Percentiles rank a stretch among this genome's conserved stretches.
phyloP scores from a whole-genome alignment of 2,329 filamentous ascomycete species.

The Sporothrix variecibatus region DNA sequence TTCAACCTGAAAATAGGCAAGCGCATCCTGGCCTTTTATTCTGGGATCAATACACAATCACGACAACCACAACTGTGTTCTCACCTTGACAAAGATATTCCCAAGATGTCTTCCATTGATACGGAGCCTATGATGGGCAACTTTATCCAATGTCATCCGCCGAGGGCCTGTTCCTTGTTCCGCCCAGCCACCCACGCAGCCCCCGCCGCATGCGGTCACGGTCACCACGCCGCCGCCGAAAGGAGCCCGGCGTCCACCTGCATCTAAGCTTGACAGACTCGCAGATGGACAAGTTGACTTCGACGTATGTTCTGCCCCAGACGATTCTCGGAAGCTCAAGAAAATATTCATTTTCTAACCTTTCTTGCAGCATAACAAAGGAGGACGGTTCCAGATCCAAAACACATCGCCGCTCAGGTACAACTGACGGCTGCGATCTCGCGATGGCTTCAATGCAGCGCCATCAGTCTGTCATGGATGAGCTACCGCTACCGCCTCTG shows the following conservation, averaged over 20 bases:
- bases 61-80: neutral
- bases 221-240: constrained; percentile 40
- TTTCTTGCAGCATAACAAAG: neutral
- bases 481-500: neutral
- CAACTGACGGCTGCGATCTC: neutral
- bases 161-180: constrained; percentile 38
- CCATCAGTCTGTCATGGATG: neutral
- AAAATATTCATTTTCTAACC: neutral
- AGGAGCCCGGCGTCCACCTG: constrained; percentile 46
- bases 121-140: constrained; percentile 38
- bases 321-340: neutral
- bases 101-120: neutral
- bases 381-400: constrained; percentile 11
- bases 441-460: neutral
- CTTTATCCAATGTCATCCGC: constrained; percentile 42
- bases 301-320: constrained; percentile 40
- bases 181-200: constrained; percentile 31
- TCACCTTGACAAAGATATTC: neutral
- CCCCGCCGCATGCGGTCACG: constrained; percentile 35
- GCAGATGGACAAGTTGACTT: constrained; percentile 51
- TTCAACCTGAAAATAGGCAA: neutral
- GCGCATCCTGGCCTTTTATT: neutral
- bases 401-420: neutral
- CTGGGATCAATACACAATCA: neutral
- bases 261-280: constrained; percentile 52